Conservation (phyloP, 1,139 yeast species). For the Komagataea norvegica region DNA sequence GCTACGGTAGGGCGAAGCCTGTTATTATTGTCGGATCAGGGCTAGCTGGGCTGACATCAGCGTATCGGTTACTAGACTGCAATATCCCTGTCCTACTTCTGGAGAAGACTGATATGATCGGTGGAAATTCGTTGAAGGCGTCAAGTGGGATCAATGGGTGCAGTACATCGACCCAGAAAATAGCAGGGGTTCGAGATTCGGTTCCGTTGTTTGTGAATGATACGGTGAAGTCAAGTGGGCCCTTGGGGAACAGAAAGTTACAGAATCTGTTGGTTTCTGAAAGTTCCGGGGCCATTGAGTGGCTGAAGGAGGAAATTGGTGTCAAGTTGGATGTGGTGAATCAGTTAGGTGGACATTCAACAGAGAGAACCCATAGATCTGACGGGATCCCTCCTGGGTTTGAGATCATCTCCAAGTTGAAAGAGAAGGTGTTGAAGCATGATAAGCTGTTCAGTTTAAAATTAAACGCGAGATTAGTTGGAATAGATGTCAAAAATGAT, state of each 20-base stretch:
- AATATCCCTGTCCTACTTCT: constrained; percentile 52
- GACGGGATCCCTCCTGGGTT: constrained; percentile 67
- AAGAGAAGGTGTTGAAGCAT: constrained; percentile 51
- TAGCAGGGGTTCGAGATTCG: constrained; percentile 47
- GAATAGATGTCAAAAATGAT: constrained; percentile 37
- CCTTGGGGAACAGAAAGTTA: constrained; percentile 51
- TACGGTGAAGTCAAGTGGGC: constrained; percentile 61
- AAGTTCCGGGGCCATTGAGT: constrained; percentile 61
- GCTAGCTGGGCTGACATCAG: constrained; percentile 73
- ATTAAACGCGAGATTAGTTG: constrained; percentile 53
- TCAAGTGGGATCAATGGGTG: constrained; percentile 83
- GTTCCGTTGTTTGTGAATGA: constrained; percentile 60
- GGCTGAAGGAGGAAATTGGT: constrained; percentile 62
- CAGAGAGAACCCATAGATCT: constrained; percentile 65
- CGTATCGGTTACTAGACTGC: constrained; percentile 57
- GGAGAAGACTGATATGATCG: constrained; percentile 60
- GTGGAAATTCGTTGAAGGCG: constrained; percentile 80
- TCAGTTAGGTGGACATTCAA: constrained; percentile 71
- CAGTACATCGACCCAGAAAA: constrained; percentile 54
- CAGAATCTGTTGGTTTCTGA: constrained; percentile 35
- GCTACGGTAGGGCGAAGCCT: constrained; percentile 19
- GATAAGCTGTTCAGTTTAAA: constrained; percentile 46
- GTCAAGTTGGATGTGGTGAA: constrained; percentile 63
- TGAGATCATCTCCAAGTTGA: constrained; percentile 64
- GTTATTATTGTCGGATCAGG: constrained; percentile 77